Evolutionary conservation across 2,329 filamentous ascomycete species (phyloP).

Genomic region (Byssochlamys sp.): DNA sequence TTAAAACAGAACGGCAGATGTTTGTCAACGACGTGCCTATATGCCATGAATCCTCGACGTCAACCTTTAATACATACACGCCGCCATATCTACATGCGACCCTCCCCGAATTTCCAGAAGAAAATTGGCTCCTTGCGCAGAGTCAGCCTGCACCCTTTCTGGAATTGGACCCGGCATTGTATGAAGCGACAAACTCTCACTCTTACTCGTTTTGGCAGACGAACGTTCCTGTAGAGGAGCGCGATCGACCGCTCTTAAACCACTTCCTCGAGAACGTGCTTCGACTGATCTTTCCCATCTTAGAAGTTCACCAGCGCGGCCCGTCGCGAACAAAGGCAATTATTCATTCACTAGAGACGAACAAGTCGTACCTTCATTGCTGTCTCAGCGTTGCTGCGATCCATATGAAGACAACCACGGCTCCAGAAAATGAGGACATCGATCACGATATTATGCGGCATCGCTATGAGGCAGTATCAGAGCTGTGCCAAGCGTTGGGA

Average conservation of each 20-base stretch:
- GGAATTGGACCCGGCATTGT: slow-evolving; percentile 14
- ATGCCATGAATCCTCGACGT: slow-evolving; percentile 74
- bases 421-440: slow-evolving; percentile 59
- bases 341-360: slow-evolving; percentile 76
- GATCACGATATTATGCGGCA: slow-evolving; percentile 90
- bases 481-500: slow-evolving; percentile 72
- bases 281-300: slow-evolving; percentile 80
- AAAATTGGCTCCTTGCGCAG: slow-evolving; percentile 64
- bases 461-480: slow-evolving; percentile 75
- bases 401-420: slow-evolving; percentile 73
- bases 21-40: slow-evolving; percentile 85
- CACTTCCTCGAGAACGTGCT: slow-evolving; percentile 86
- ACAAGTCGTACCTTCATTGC: slow-evolving; percentile 90
- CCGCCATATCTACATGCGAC: slow-evolving; percentile 62
- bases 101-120: slow-evolving; percentile 53
- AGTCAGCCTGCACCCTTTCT: slow-evolving; percentile 42
- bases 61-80: slow-evolving; percentile 85
- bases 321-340: slow-evolving; percentile 72
- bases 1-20: slow-evolving; percentile 90
- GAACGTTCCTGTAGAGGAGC: slow-evolving; percentile 73
- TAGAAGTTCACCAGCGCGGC: slow-evolving; percentile 81
- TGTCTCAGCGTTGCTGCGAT: slow-evolving; percentile 87
- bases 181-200: slow-evolving; percentile 11
- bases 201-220: slow-evolving; percentile 55
- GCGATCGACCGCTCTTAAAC: slow-evolving; percentile 74